These are phyloP conservation scores for Chara braunii DNA, from an alignment of 139 green algal genomes.

Conservation along the genomic window DNA sequence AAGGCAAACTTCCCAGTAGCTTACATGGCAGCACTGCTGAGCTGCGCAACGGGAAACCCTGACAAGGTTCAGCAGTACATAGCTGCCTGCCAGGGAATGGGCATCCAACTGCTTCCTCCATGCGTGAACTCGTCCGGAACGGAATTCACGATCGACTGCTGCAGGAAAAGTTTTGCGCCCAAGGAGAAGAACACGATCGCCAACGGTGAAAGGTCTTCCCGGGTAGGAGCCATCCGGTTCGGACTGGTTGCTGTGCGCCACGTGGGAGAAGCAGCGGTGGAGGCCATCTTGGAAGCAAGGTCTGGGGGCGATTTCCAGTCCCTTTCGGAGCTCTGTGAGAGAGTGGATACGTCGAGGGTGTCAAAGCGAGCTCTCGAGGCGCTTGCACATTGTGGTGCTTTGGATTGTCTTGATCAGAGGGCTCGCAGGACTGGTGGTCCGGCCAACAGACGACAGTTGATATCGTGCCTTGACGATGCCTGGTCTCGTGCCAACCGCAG, in stretches of 20 bases:
- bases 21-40: constrained; percentile 28
- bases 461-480: no score
- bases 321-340: constrained; percentile 4
- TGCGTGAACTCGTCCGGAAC: constrained; percentile 7
- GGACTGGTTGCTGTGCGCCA: constrained; percentile 8
- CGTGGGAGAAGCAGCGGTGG: constrained; percentile 3
- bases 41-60: constrained; percentile 5
- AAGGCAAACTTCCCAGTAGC: constrained; percentile 30
- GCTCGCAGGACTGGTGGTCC: no score
- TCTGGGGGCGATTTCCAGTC: constrained; percentile 6
- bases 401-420: constrained; percentile 12
- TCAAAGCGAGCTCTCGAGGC: not conserved
- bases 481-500: no score
- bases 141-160: constrained; percentile 13
- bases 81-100: constrained; percentile 5
- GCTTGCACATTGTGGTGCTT: constrained; percentile 8
- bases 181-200: no score
- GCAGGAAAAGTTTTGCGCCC: no score
- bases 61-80: constrained; percentile 8
- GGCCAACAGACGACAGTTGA: no score
- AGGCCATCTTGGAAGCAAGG: constrained; percentile 10
- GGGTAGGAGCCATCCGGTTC: constrained; percentile 8
- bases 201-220: not conserved
- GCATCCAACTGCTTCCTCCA: constrained; percentile 11
- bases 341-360: not conserved